Evolutionary conservation across 2,329 filamentous ascomycete genomes (phyloP).

Genomic region (Allantophomopsis lycopodina): DNA sequence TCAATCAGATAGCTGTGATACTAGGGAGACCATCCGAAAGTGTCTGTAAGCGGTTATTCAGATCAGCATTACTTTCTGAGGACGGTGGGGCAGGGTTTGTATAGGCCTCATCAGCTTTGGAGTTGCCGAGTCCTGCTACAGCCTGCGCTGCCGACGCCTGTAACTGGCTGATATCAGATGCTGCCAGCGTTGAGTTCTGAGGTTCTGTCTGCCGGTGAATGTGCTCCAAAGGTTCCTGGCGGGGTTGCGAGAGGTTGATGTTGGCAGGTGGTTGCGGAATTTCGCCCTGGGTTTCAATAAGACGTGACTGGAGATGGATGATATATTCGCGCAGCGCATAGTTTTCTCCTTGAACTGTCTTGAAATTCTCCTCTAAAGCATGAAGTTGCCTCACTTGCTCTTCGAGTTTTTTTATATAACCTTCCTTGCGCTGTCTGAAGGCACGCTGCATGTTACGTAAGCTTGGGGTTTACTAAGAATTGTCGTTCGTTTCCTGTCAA

Average conservation of each 20-base stretch:
- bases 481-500: neutral
- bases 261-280: constrained; percentile 73
- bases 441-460: constrained; percentile 51
- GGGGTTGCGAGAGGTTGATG: constrained; percentile 51
- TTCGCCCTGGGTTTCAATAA: constrained; percentile 74
- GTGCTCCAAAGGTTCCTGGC: constrained; percentile 10
- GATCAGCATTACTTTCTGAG: constrained; percentile 34
- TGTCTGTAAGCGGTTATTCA: constrained; percentile 36
- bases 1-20: neutral
- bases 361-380: constrained; percentile 63
- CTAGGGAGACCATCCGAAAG: constrained; percentile 18
- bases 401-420: constrained; percentile 95
- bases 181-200: constrained; percentile 18
- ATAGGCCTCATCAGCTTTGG: constrained; percentile 10
- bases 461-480: neutral
- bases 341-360: constrained; percentile 77
- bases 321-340: constrained; percentile 87
- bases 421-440: constrained; percentile 94
- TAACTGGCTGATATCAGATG: constrained; percentile 18
- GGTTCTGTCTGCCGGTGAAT: constrained; percentile 9
- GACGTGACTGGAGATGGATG: constrained; percentile 72
- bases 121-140: constrained; percentile 14
- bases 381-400: constrained; percentile 77
- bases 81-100: constrained; percentile 9
- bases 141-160: constrained; percentile 22